A percentile compares a stretch with the other conserved stretches of the same genome.
Conservation (phyloP, 352 stramenopile species). For the Phytophthora constricta region DNA sequence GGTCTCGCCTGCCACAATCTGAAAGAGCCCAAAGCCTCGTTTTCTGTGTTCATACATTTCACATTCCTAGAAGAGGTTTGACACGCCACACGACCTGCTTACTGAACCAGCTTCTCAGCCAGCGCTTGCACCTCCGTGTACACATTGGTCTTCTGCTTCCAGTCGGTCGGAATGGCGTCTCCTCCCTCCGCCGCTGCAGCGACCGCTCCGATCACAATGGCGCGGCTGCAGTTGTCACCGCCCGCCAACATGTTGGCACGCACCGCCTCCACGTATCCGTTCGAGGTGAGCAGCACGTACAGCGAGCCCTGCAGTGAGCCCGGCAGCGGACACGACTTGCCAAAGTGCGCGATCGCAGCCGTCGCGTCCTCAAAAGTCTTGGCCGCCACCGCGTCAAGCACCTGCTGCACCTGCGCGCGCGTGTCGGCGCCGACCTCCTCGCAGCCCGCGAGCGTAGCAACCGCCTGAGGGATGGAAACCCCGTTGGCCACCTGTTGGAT, state of each 20-base stretch:
- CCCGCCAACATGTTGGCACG: conserved; percentile 64
- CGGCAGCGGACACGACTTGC: conserved; percentile 65
- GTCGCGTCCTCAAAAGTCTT: conserved; percentile 54
- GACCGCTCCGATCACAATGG: conserved; percentile 67
- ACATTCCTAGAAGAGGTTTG: too few relatives aligned
- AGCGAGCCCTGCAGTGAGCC: conserved; percentile 62
- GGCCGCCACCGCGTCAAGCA: conserved; percentile 51
- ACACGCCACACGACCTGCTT: too few relatives aligned
- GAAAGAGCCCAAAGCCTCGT: too few relatives aligned
- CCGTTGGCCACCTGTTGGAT: conserved; percentile 61
- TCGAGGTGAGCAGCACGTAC: conserved; percentile 63
- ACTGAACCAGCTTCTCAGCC: conserved; percentile 49
- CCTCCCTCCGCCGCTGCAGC: conserved; percentile 42
- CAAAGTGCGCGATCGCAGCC: conserved; percentile 54
- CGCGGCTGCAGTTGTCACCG: conserved; percentile 76
- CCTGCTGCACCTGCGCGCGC: conserved; percentile 46
- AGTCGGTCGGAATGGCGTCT: conserved; percentile 45
- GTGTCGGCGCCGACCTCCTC: conserved; percentile 42
- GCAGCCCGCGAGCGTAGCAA: conserved; percentile 45
- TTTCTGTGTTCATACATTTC: too few relatives aligned
- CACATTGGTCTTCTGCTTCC: conserved; percentile 59
- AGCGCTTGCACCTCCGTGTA: conserved; percentile 47
- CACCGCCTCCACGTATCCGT: conserved; percentile 51
- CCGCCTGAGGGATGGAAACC: conserved; percentile 36
- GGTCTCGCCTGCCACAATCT: too few relatives aligned